Percentiles rank a stretch among this genome's conserved stretches.
Conservation (phyloP, 345 rosid species). For the Salix dunnii region DNA sequence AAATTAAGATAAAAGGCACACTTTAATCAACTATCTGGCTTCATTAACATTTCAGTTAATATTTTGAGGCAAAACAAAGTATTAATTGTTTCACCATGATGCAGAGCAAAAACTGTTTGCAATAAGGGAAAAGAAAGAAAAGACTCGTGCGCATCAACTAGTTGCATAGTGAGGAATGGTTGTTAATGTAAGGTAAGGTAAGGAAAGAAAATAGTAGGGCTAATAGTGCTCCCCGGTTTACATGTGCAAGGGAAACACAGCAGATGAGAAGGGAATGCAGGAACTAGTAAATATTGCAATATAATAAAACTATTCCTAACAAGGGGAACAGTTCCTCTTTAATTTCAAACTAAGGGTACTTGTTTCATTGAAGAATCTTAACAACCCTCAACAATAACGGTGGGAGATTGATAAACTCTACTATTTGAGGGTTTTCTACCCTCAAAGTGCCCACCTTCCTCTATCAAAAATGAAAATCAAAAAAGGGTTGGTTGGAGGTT, state of each 20-base stretch:
- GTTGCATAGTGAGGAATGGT: background rate
- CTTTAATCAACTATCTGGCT: background rate
- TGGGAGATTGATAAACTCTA: background rate
- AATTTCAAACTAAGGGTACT: background rate
- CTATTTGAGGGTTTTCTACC: background rate
- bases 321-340: background rate
- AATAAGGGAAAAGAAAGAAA: background rate
- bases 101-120: background rate
- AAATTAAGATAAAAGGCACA: conserved; percentile 4
- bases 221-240: background rate
- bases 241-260: background rate
- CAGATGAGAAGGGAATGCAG: background rate
- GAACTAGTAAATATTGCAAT: background rate
- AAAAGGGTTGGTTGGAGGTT: background rate
- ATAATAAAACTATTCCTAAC: background rate
- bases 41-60: background rate
- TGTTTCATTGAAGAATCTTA: background rate
- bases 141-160: background rate
- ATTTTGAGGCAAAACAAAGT: background rate
- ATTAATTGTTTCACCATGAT: background rate
- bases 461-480: background rate
- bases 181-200: background rate
- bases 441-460: background rate
- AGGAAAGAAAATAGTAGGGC: background rate
- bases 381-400: background rate